Evolutionary conservation across 345 rosid species (phyloP).

Genomic region (Combretum micranthum): DNA sequence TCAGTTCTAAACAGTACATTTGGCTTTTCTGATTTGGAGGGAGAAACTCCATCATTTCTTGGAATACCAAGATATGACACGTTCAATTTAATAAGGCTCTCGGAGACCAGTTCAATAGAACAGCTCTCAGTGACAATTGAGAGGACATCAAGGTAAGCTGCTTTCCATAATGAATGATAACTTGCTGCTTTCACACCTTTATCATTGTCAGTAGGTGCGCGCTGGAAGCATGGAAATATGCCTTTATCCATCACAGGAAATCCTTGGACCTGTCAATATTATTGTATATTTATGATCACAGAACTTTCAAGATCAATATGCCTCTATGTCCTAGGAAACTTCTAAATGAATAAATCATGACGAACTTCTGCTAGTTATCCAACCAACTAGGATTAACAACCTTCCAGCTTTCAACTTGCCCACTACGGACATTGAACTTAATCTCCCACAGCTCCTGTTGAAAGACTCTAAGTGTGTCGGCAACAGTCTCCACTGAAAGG

Average conservation of each 20-base stretch:
- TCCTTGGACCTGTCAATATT: slow-evolving; percentile 78
- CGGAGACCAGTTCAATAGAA: slow-evolving; percentile 38
- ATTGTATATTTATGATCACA: no score
- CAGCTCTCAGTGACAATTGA: slow-evolving; percentile 52
- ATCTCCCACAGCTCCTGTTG: slow-evolving; percentile 66
- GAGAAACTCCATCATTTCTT: slow-evolving; percentile 14
- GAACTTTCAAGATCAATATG: not conserved
- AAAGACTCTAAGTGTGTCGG: slow-evolving; percentile 45
- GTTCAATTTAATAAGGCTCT: slow-evolving; percentile 39
- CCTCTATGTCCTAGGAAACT: not conserved
- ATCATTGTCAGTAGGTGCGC: slow-evolving; percentile 96
- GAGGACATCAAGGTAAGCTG: slow-evolving; percentile 48
- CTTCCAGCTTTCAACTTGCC: slow-evolving; percentile 81
- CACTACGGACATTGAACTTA: slow-evolving; percentile 42
- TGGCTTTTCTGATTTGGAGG: slow-evolving; percentile 21
- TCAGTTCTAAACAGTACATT: slow-evolving; percentile 46
- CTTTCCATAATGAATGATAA: slow-evolving; percentile 80
- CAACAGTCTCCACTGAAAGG: slow-evolving; percentile 41
- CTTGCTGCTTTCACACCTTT: slow-evolving; percentile 77
- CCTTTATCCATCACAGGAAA: slow-evolving; percentile 58
- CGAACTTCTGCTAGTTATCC: not conserved
- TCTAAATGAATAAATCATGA: not conserved
- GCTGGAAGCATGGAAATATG: slow-evolving; percentile 86
- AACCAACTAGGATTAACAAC: slow-evolving; percentile 28
- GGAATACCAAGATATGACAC: slow-evolving; percentile 40